Evolutionary conservation across 768 basidiomycete species (phyloP), one percentile per base, ranked within the genome.

Genomic region (Hericium erinaceus): DNA sequence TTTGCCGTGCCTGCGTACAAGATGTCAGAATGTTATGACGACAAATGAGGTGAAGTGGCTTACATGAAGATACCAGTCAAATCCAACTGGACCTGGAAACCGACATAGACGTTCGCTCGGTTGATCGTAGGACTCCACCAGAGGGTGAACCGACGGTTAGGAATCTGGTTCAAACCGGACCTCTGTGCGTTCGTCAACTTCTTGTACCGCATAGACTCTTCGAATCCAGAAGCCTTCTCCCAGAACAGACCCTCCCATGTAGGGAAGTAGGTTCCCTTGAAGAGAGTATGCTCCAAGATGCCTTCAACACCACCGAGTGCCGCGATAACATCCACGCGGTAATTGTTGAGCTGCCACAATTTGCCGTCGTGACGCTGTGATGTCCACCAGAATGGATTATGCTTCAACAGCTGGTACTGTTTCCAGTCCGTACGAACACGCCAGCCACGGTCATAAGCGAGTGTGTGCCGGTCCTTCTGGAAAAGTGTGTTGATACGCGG

Each of bases 91-190:
- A 99, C 97, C 71, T 98, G 97, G 91, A 99, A 99, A 83, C 97
- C 97, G 70, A 98, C 95, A 67, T 97, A 97, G 68, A 98, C 95
- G 68, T 99, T 99, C 55, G 97, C 95, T 63, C 97, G 92, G 73
- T 98, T 98, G 77, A 98, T 98, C 0, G 95, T 98, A 24, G 95
- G 95, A 68, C 90, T 92, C 94, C 94, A 97, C 97, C 97, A 99
- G 10, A 99, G 79, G 3, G 95, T 98, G 77, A 98, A 98, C 12
- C 92, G 91, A 85, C 95, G 94, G 70, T 98, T 98, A 7, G 95
- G 95, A 69, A 98, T 95, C 70, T 95, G 94, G 69, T 92, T 92
- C 48, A 95, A 75, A 90, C 97, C 97, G 39, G 94, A 97, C 50
- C 95, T 89, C 72, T 99, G 97, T 11, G 97, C 97, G 67, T 98